Base-by-base conservation (phyloP, 441 rosid genomes). In the Erodium chrysanthum region DNA sequence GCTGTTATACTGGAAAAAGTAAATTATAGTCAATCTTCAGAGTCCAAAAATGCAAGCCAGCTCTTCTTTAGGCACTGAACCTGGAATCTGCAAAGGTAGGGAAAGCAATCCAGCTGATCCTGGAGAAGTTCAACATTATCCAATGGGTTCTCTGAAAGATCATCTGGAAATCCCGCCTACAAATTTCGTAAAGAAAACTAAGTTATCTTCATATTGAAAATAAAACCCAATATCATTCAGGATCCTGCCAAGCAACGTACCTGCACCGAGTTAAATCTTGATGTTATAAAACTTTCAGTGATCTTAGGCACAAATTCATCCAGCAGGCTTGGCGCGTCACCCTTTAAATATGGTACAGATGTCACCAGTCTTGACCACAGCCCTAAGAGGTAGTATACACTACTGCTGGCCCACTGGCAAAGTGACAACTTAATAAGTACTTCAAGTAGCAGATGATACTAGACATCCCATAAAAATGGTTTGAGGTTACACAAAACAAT, bases 21-120 rank as follows among this genome's bases (percentile, higher is more conserved):
- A 7, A 7, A 70, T 10, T 46, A 21, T 11, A 50, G 18, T 61
- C 12, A 56, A 46, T 59, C 4, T 35, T 42, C 64, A 66, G 56
- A 27, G 78, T 35, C 42, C 37, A 66, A 66, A 17, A 71, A 64
- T 33, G 66, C 31, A 33, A 50, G 52, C n/a, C 66, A 35, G 65
- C 44, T 25, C 11, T 17, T 23, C 23, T 35, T 14, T 15, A 31
- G 12, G 35, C 7, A n/a, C 18, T 29, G 66, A 81, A 96, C 99
- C 99, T 96, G 97, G 83, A 92, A 96, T 88, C 96, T 86, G 78
- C 99, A 92, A 54, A 96, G 91, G 78, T 84, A 81, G 70, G 99
- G 99, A 85, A 96, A 92, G 85, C 91, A 85, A 78, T 96, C 99
- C 22, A 96, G 90, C 81, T 92, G 98, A 82, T 96, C 99, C 80